Evolutionary conservation across 2,329 filamentous ascomycete genomes (phyloP).

Genomic region (Cercospora sp.): DNA sequence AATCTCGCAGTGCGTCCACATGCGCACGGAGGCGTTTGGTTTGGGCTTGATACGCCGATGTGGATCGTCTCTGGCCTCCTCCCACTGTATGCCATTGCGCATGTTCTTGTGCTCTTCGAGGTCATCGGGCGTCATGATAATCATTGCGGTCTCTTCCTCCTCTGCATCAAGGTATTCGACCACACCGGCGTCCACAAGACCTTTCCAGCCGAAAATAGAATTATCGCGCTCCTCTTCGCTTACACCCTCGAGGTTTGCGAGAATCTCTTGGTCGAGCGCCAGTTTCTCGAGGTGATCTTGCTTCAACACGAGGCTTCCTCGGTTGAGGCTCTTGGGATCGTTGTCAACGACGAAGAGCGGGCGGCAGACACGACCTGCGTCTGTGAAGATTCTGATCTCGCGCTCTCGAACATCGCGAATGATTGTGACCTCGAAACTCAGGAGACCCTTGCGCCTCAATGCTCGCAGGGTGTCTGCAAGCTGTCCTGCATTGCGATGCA

Average conservation of each 20-base stretch:
- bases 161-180: conserved; percentile 97
- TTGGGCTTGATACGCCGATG: conserved; percentile 86
- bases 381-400: conserved; percentile 98
- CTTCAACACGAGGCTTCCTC: conserved; percentile 76
- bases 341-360: conserved; percentile 93
- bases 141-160: conserved; percentile 98
- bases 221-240: conserved; percentile 59
- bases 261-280: conserved; percentile 67
- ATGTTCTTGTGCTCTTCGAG: conserved; percentile 62
- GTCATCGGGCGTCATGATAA: conserved; percentile 97
- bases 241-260: conserved; percentile 45
- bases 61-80: conserved; percentile 67
- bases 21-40: conserved; percentile 82
- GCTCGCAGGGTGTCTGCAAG: conserved; percentile 61
- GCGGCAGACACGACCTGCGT: conserved; percentile 91
- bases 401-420: conserved; percentile 95
- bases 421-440: conserved; percentile 90
- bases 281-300: conserved; percentile 79
- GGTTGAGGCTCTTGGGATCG: conserved; percentile 69
- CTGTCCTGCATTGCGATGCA: conserved; percentile 84
- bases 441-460: conserved; percentile 66
- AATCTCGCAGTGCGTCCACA: conserved; percentile 98
- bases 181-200: conserved; percentile 77
- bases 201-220: conserved; percentile 80
- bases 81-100: conserved; percentile 35